These are phyloP conservation scores for Fusarium buxicola DNA, from an alignment of 2,329 filamentous ascomycete species.

Conservation along the genomic window DNA sequence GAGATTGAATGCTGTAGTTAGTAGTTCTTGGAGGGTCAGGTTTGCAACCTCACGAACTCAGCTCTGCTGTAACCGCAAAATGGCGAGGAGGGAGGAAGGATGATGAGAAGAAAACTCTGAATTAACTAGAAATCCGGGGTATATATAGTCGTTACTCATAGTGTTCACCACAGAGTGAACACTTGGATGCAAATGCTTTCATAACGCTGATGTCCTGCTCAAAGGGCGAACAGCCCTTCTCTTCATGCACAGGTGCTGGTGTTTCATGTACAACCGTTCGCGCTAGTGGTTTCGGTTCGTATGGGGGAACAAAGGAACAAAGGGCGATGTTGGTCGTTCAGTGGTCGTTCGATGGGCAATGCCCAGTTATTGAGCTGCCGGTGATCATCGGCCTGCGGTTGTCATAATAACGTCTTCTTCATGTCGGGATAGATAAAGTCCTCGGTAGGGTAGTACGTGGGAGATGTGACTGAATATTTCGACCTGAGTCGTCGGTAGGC, in stretches of 20 bases:
- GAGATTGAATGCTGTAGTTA: not conserved
- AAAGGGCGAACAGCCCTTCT: conserved; percentile 20
- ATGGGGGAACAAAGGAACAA: conserved; percentile 35
- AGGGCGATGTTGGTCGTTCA: conserved; percentile 15
- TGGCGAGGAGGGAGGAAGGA: not conserved
- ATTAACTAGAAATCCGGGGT: conserved; percentile 36
- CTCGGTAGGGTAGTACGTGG: conserved; percentile 18
- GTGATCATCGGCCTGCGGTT: not conserved
- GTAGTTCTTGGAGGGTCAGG: not conserved
- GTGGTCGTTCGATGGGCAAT: conserved; percentile 13
- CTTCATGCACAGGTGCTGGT: conserved; percentile 1
- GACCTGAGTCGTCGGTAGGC: conserved; percentile 29
- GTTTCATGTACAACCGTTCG: not conserved
- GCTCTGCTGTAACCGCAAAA: not conserved
- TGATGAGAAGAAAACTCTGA: conserved; percentile 6
- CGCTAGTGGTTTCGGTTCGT: conserved; percentile 3
- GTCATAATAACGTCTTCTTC: conserved; percentile 29
- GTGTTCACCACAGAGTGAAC: conserved; percentile 30
- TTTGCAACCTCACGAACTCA: not conserved
- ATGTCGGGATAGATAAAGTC: conserved; percentile 16
- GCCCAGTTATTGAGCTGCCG: not conserved
- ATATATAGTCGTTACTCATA: conserved; percentile 41
- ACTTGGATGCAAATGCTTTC: conserved; percentile 14
- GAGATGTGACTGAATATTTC: conserved; percentile 15
- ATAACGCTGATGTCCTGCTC: conserved; percentile 20